Base-by-base conservation (phyloP, 192 early-diverging fungal genomes). In the Podila clonocystis region DNA sequence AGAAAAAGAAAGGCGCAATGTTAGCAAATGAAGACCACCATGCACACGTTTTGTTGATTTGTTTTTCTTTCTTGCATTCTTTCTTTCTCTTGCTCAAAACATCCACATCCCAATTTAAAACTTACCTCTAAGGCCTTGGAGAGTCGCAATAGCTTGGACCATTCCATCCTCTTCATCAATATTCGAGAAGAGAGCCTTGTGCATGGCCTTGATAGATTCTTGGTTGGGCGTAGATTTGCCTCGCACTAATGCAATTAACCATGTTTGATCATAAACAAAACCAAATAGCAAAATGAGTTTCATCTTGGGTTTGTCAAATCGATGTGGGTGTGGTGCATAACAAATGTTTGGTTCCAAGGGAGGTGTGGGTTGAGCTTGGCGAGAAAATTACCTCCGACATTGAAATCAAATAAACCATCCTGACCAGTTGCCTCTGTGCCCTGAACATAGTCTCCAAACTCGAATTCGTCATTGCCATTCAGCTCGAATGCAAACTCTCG, bases 141-240 rank as follows among this genome's bases (percentile, higher is more conserved):
- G 66, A 5, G 86, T 73, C 4, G 80, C 74, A 62, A 89, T 68
- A 2, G 87, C 82, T 28, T 83, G 84, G 17, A 85, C 85, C 62
- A 91, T 74, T 4, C 86, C 86, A 55, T 88, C 89, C 20, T 89
- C 87, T 2, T 82, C 83, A 59, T 86, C 84, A 74, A 89, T 84
- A 28, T 68, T 83, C 3, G 82, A 76, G 50, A 89, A 89, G 29
- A 87, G 52, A 11, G 86, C 68, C 12, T 69, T 24, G 24, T 86
- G 83, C 85, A 86, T 87, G 34, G 71, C 63, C 29, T 59, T 67
- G 19, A 89, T 79, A 5, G 83, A 87, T n/a, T 82, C 84, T 22
- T 75, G 75, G 34, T 68, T 79, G 24, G 70, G 65, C 17, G 75
- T 72, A 7, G 75, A 67, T 24, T 66, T 71, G 38, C 50, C 64